phyloP scores from a whole-genome alignment of 2,329 filamentous ascomycete species.

The Stagonosporopsis vannaccii region DNA sequence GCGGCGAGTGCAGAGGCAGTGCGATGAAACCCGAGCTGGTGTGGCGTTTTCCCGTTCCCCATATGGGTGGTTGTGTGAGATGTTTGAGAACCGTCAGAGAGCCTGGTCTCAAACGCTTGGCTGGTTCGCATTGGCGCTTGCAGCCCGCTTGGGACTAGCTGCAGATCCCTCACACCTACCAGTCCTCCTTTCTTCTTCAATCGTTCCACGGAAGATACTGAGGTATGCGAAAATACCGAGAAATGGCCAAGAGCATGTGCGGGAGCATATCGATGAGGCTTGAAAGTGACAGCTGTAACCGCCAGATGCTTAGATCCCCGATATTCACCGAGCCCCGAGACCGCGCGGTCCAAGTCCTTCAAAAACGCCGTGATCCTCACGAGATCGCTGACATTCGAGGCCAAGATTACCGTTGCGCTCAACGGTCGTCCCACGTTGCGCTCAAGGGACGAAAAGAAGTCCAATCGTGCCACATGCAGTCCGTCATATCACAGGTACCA shows the following conservation, averaged over 20 bases:
- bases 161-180: conserved; percentile 4
- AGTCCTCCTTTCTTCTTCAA: conserved; percentile 7
- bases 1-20: conserved; percentile 19
- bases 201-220: conserved; percentile 3
- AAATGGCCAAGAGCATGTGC: conserved; percentile 9
- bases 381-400: conserved; percentile 1
- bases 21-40: conserved; percentile 41
- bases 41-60: conserved; percentile 33
- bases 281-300: conserved; percentile 28
- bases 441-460: not conserved
- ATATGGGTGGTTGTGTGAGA: conserved; percentile 25
- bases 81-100: conserved; percentile 44
- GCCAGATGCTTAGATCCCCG: conserved; percentile 12
- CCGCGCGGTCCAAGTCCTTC: conserved; percentile 1
- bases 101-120: conserved; percentile 27
- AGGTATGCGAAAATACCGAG: conserved; percentile 7
- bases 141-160: conserved; percentile 4
- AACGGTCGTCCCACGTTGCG: not conserved
- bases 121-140: conserved; percentile 35
- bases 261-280: conserved; percentile 18
- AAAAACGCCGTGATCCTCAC: not conserved
- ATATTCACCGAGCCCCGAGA: conserved; percentile 13
- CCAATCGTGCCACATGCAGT: not conserved
- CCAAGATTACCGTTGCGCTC: not conserved
- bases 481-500: not conserved